Conservation (phyloP, 2,329 filamentous ascomycete genomes). For the Fusarium pilosicola region DNA sequence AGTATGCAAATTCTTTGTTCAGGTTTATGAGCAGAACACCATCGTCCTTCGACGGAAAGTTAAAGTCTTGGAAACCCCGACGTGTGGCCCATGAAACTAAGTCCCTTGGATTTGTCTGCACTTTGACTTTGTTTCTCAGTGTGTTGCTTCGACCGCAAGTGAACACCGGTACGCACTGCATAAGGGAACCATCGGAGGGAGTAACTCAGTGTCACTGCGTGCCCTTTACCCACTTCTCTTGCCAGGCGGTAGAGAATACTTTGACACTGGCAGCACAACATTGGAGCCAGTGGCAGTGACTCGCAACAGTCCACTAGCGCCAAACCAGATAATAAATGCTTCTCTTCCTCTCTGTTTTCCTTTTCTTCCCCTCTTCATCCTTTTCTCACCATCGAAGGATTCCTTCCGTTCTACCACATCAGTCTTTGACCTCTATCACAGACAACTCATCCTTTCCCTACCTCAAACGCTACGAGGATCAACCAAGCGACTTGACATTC, state of each 20-base stretch:
- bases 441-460: not conserved
- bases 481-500: not conserved
- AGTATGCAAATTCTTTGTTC: not conserved
- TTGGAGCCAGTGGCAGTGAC: not conserved
- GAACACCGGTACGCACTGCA: not conserved
- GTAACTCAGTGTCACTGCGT: accelerated
- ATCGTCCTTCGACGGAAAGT: accelerated
- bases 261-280: not conserved
- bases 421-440: not conserved
- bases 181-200: not conserved
- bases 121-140: too few relatives aligned
- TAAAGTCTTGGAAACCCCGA: not conserved
- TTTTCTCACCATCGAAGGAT: not conserved
- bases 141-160: not conserved
- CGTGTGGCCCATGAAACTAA: too few relatives aligned
- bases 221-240: not conserved
- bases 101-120: too few relatives aligned
- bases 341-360: not conserved
- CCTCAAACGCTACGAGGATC: not conserved
- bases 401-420: not conserved
- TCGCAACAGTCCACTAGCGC: not conserved
- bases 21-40: not conserved
- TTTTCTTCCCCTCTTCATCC: not conserved
- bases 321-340: not conserved
- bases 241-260: accelerated